Base-by-base conservation (phyloP, 2,329 filamentous ascomycete genomes). In the Phaeosphaeria sp. region DNA sequence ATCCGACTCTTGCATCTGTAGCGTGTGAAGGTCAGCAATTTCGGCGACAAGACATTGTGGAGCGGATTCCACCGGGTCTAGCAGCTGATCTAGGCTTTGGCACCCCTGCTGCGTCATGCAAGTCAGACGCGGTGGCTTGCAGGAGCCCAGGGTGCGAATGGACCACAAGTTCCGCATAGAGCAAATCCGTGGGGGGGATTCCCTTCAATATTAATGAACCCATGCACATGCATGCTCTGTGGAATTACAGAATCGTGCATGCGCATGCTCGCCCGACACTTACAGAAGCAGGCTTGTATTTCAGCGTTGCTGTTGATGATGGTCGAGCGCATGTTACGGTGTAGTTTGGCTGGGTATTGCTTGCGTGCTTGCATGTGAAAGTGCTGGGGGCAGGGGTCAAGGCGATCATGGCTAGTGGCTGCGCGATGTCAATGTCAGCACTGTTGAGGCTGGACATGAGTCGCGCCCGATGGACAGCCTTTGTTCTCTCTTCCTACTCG, bases 41-140 rank as follows among this genome's bases (percentile, higher is more conserved):
- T 25, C 42, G 51, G 55, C 48, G 53, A 57, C 25, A n/a, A 17
- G 27, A 4, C 17, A 51, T 20, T 36, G 13, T 46, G 51, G 52
- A 53, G 46, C 49, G 56, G 56, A 60, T 59, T 66, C 59, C 54
- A 45, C 55, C 59, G 59, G 52, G 43, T 55, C 59, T 56, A 63
- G 61, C 50, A 60, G 47, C 45, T 57, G 60, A 56, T 69, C 66
- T 65, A 62, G 68, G 63, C 67, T 63, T 45, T n/a, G 33, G n/a
- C 42, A 64, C 58, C 59, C 67, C 55, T 62, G 64, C 48, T 18
- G 21, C 42, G 17, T 50, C 59, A 65, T 70, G 68, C 67, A 68
- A 67, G 67, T 68, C 61, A 70, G 60, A 68, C 64, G 61, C 60
- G 61, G 65, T 65, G 62, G 65, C 60, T 62, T 66, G 53, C 55